Conservation (phyloP, 2,329 filamentous ascomycete species). For the Aspergillus uvarum region DNA sequence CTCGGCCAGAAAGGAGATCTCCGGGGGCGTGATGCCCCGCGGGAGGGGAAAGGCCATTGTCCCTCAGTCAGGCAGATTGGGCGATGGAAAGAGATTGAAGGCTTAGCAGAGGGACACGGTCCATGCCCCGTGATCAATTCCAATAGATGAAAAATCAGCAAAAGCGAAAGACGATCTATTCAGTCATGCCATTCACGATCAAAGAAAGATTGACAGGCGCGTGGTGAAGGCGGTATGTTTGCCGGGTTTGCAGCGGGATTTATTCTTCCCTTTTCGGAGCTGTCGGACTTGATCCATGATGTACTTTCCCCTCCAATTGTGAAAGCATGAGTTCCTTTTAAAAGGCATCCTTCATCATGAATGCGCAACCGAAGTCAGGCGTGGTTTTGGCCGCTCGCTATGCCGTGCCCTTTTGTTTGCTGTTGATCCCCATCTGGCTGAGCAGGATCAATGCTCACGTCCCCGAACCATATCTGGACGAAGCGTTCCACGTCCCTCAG, state of each 20-base stretch:
- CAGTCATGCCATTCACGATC: neutral
- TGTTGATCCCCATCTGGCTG: slow-evolving; percentile 43
- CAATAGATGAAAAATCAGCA: neutral
- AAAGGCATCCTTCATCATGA: slow-evolving; percentile 28
- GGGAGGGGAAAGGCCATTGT: slow-evolving; percentile 63
- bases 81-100: neutral
- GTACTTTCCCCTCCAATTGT: neutral
- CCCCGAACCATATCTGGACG: slow-evolving; percentile 59
- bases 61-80: slow-evolving; percentile 7
- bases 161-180: neutral
- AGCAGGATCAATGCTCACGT: slow-evolving; percentile 50
- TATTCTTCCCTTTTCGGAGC: neutral
- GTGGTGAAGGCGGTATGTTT: slow-evolving; percentile 28
- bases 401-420: slow-evolving; percentile 35
- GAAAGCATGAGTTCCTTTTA: neutral
- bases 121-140: slow-evolving; percentile 5
- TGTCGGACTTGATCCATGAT: neutral
- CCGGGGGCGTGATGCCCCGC: slow-evolving; percentile 73
- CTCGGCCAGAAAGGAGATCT: slow-evolving; percentile 92
- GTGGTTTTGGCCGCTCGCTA: slow-evolving; percentile 39
- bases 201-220: slow-evolving; percentile 2
- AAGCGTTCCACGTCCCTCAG: slow-evolving; percentile 72
- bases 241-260: slow-evolving; percentile 31
- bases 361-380: slow-evolving; percentile 30
- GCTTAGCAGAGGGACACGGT: slow-evolving; percentile 1